A percentile compares a stretch with the other conserved stretches of the same genome.
Conservation (phyloP, 2,329 filamentous ascomycete species). For the Rachicladosporium sp. region DNA sequence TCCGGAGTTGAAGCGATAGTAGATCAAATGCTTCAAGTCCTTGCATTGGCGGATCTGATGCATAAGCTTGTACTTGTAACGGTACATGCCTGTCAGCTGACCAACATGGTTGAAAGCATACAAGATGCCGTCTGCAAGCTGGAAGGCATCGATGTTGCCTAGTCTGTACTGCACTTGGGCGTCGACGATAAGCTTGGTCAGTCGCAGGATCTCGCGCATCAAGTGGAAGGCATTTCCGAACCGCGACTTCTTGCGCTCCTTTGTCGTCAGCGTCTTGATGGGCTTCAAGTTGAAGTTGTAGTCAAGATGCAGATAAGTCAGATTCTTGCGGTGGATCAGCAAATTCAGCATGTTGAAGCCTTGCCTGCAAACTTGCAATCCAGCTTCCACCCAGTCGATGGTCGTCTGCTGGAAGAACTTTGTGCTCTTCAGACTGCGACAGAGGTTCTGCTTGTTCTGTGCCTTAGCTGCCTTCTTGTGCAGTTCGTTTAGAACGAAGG, state of each 20-base stretch:
- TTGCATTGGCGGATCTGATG: conserved; percentile 99
- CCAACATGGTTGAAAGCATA: conserved; percentile 99
- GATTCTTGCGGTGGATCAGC: conserved; percentile 92
- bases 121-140: conserved; percentile 94
- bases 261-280: conserved; percentile 95
- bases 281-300: conserved; percentile 99
- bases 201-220: conserved; percentile 90
- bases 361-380: conserved; percentile 92
- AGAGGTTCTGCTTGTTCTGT: conserved; percentile 83
- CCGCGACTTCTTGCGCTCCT: conserved; percentile 97
- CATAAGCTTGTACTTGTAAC: conserved; percentile 99
- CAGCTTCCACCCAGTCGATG: conserved; percentile 98
- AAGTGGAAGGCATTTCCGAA: conserved; percentile 98
- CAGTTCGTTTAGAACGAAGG: conserved; percentile 88
- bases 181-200: conserved; percentile 97
- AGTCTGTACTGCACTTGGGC: conserved; percentile 95
- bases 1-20: conserved; percentile 96
- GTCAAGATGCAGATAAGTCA: conserved; percentile 95
- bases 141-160: conserved; percentile 97
- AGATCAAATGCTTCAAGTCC: conserved; percentile 96
- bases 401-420: conserved; percentile 99
- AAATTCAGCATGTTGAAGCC: conserved; percentile 99
- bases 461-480: conserved; percentile 95
- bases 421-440: conserved; percentile 82
- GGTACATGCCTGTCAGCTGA: conserved; percentile 97